These are phyloP conservation scores for Skeletonema tropicum DNA, from an alignment of 108 stramenopile species.

Conservation along the genomic window DNA sequence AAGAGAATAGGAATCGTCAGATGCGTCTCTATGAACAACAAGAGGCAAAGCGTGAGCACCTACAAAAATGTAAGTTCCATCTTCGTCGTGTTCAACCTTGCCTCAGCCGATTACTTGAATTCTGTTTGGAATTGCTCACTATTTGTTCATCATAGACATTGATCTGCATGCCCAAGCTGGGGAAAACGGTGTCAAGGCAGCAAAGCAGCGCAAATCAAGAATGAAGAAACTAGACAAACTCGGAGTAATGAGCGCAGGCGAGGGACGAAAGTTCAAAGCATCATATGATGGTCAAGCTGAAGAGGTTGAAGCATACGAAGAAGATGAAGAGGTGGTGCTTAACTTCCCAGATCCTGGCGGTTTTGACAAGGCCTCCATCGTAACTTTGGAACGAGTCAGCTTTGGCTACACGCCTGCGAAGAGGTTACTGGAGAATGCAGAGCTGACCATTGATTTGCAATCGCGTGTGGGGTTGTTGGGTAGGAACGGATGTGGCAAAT, in stretches of 20 bases:
- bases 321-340: conserved; percentile 67
- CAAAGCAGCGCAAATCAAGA: conserved; percentile 63
- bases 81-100: not conserved
- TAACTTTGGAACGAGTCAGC: conserved; percentile 75
- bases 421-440: conserved; percentile 60
- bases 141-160: conserved; percentile 31
- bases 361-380: conserved; percentile 63
- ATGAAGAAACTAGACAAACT: conserved; percentile 82
- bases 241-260: conserved; percentile 63
- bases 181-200: conserved; percentile 73
- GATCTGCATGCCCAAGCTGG: conserved; percentile 74
- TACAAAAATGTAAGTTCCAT: conserved; percentile 56
- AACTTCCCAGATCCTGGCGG: conserved; percentile 84
- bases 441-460: conserved; percentile 58
- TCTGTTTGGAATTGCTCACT: not conserved
- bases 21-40: conserved; percentile 65
- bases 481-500: conserved; percentile 65
- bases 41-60: conserved; percentile 71
- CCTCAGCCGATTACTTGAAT: not conserved
- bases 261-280: conserved; percentile 65
- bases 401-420: conserved; percentile 81
- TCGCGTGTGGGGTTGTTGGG: conserved; percentile 63
- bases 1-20: conserved; percentile 77
- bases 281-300: conserved; percentile 68
- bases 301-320: conserved; percentile 77